Conservation (phyloP, 345 rosid genomes). For the Eucalyptus sp. region DNA sequence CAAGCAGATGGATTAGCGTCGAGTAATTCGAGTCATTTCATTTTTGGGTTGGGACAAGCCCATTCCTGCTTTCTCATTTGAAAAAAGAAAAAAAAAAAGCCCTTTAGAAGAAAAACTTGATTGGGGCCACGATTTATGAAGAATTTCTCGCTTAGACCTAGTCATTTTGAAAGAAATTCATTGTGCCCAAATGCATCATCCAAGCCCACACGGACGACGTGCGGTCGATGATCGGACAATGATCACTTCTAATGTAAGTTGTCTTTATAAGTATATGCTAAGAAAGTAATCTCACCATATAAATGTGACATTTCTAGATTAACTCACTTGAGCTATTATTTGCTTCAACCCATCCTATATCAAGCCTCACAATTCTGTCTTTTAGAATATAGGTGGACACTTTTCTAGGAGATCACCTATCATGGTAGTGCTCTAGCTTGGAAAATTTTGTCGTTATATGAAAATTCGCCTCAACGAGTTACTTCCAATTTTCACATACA, state of each 20-base stretch:
- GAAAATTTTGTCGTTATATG: no score
- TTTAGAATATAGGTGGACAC: no score
- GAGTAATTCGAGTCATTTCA: background rate
- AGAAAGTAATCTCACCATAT: background rate
- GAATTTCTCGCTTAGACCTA: background rate
- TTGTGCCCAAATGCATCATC: background rate
- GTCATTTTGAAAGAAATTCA: background rate
- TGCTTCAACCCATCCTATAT: no score
- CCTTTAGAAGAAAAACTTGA: background rate
- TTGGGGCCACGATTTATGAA: background rate
- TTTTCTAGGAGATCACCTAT: no score
- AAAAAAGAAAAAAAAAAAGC: background rate
- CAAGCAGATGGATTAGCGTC: background rate
- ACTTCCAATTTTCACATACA: no score
- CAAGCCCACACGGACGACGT: no score
- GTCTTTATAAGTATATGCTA: background rate
- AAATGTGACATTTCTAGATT: accelerated
- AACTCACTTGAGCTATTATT: no score
- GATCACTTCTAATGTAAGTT: background rate
- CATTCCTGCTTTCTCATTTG: background rate
- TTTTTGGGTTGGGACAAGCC: background rate
- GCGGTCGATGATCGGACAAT: background rate
- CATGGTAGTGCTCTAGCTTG: no score
- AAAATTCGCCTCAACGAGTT: no score
- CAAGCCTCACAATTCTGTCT: no score